phyloP scores from a whole-genome alignment of 768 basidiomycete genomes.

The Pleurotus tuoliensis region DNA sequence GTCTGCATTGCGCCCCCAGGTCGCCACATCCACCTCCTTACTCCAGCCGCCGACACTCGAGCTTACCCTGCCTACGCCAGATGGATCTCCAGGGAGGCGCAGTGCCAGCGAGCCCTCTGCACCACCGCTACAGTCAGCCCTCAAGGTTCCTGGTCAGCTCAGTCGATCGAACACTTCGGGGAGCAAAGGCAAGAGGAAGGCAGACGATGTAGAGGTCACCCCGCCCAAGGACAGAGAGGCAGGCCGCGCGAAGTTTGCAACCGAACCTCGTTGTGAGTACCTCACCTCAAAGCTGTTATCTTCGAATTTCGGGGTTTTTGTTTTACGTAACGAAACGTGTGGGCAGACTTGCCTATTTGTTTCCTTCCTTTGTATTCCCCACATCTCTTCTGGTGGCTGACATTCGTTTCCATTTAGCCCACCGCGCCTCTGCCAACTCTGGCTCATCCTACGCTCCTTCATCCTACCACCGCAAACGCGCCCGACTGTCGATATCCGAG shows the following conservation, averaged over 20 bases:
- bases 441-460: conserved; percentile 61
- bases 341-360: neutral
- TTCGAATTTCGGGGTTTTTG: conserved; percentile 13
- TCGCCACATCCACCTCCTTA: conserved; percentile 25
- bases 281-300: conserved; percentile 8
- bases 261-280: conserved; percentile 57
- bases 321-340: conserved; percentile 7
- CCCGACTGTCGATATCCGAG: conserved; percentile 44
- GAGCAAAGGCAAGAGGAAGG: conserved; percentile 65
- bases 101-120: neutral
- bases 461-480: conserved; percentile 70
- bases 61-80: conserved; percentile 37
- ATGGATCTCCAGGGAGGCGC: conserved; percentile 22
- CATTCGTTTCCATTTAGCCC: conserved; percentile 30
- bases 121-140: neutral
- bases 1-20: conserved; percentile 15
- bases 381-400: conserved; percentile 14
- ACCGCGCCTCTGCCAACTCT: conserved; percentile 46
- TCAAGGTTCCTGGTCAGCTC: conserved; percentile 1
- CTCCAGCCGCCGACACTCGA: conserved; percentile 35
- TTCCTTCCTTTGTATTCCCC: neutral
- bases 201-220: conserved; percentile 56
- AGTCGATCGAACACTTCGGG: neutral
- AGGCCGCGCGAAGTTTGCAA: conserved; percentile 56
- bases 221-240: conserved; percentile 57